Conservation (phyloP, 768 basidiomycete species). For the Xanthoconium stramineum region DNA sequence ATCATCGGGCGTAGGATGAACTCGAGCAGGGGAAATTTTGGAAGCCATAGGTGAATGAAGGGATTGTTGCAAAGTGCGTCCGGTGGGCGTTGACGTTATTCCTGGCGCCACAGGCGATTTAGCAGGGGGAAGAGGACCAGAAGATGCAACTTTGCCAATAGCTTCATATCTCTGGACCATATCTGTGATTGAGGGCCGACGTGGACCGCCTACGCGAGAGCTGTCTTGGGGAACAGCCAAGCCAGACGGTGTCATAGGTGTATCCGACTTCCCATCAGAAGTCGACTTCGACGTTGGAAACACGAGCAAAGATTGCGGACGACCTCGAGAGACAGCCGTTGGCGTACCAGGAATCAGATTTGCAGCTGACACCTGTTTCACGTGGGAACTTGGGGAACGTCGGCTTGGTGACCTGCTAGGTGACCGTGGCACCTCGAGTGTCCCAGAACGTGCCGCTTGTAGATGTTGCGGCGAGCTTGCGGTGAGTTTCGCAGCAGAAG, state of each 20-base stretch:
- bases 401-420: slow-evolving; percentile 30
- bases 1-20: slow-evolving; percentile 9
- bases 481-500: slow-evolving; percentile 19
- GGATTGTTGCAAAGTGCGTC: slow-evolving; percentile 22
- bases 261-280: slow-evolving; percentile 38
- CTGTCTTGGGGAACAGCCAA: slow-evolving; percentile 49
- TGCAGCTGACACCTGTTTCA: slow-evolving; percentile 29
- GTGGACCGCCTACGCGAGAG: slow-evolving; percentile 35
- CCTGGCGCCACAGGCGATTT: slow-evolving; percentile 26
- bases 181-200: slow-evolving; percentile 79
- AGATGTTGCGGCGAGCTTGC: slow-evolving; percentile 27
- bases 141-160: slow-evolving; percentile 39
- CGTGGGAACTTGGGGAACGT: slow-evolving; percentile 27
- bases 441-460: slow-evolving; percentile 16
- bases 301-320: slow-evolving; percentile 82
- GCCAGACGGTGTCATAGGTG: slow-evolving; percentile 32
- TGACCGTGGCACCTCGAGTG: slow-evolving; percentile 20
- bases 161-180: slow-evolving; percentile 84
- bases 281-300: slow-evolving; percentile 48
- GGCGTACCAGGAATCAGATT: slow-evolving; percentile 21
- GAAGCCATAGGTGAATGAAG: slow-evolving; percentile 22
- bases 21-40: slow-evolving; percentile 25
- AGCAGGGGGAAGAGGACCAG: slow-evolving; percentile 29
- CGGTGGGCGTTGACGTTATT: slow-evolving; percentile 12
- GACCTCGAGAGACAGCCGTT: slow-evolving; percentile 44